Evolutionary conservation across 257 asterid genomes (phyloP).

Genomic region (Solanum sparsipilum): DNA sequence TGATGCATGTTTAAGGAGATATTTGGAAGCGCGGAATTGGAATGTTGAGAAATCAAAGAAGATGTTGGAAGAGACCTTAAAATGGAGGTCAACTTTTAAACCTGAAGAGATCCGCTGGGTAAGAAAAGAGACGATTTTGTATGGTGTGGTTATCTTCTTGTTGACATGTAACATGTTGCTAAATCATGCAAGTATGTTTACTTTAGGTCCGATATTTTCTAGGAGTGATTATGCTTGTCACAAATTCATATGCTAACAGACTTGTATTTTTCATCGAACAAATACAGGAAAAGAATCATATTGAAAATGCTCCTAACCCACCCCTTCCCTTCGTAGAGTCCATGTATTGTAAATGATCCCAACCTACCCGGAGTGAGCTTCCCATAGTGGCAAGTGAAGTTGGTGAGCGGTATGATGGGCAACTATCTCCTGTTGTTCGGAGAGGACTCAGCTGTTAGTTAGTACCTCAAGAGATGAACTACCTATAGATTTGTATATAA

Average conservation of each 20-base stretch:
- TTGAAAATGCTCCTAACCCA: neutral
- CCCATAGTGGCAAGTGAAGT: neutral
- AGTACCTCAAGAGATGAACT: neutral
- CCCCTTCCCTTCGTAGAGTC: neutral
- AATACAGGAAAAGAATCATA: neutral
- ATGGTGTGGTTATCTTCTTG: neutral
- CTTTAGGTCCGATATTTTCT: neutral
- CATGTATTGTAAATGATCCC: neutral
- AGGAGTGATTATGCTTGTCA: neutral
- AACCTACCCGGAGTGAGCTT: neutral
- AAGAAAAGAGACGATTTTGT: conserved; percentile 1
- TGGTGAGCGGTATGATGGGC: neutral
- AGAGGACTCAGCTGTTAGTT: neutral
- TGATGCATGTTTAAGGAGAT: conserved; percentile 78
- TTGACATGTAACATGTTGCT: neutral
- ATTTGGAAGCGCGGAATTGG: conserved; percentile 83
- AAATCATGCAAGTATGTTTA: neutral
- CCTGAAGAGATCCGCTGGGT: conserved; percentile 99
- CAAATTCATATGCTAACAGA: neutral
- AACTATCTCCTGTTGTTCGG: neutral
- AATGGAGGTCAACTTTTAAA: conserved; percentile 74
- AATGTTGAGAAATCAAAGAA: conserved; percentile 74
- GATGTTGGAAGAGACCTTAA: conserved; percentile 86
- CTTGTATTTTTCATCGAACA: neutral
- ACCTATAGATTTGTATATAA: neutral